These are phyloP conservation scores for Clonostachys sp. DNA, from an alignment of 2,329 filamentous ascomycete genomes.

Conservation along the genomic window DNA sequence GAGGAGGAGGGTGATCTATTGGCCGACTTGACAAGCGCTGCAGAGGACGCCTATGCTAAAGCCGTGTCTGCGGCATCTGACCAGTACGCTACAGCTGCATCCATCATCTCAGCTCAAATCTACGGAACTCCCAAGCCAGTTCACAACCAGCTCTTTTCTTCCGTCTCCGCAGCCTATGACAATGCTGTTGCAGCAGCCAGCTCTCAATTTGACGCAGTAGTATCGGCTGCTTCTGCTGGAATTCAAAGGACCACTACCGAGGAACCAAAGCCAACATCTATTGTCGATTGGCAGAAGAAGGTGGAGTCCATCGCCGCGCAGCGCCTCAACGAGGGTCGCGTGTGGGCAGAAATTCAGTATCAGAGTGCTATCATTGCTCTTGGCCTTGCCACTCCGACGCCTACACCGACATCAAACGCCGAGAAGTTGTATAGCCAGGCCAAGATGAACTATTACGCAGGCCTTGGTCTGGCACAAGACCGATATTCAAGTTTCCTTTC, in stretches of 20 bases:
- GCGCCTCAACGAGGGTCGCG: constrained; percentile 65
- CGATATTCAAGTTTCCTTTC: constrained; percentile 72
- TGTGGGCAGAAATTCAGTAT: constrained; percentile 67
- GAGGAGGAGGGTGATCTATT: constrained; percentile 3
- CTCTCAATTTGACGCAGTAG: constrained; percentile 48
- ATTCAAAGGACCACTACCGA: constrained; percentile 42
- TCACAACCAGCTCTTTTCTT: constrained; percentile 65
- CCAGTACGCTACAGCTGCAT: constrained; percentile 64
- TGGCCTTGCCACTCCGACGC: constrained; percentile 57
- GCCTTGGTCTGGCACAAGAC: constrained; percentile 72
- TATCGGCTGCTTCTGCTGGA: constrained; percentile 40
- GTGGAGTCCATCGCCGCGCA: constrained; percentile 65
- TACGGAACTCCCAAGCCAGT: constrained; percentile 65
- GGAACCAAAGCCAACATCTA: constrained; percentile 28
- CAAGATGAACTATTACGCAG: constrained; percentile 69
- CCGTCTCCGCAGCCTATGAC: constrained; percentile 65
- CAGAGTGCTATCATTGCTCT: constrained; percentile 62
- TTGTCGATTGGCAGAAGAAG: constrained; percentile 38
- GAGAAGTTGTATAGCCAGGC: constrained; percentile 60
- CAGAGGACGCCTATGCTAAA: constrained; percentile 56
- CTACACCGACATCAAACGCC: constrained; percentile 36
- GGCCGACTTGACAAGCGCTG: constrained; percentile 34
- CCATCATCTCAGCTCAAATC: constrained; percentile 61
- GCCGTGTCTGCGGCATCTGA: constrained; percentile 63
- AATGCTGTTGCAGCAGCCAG: constrained; percentile 59